Base-by-base conservation (phyloP, 164 flowering plant species). In the Buxus sempervirens region DNA sequence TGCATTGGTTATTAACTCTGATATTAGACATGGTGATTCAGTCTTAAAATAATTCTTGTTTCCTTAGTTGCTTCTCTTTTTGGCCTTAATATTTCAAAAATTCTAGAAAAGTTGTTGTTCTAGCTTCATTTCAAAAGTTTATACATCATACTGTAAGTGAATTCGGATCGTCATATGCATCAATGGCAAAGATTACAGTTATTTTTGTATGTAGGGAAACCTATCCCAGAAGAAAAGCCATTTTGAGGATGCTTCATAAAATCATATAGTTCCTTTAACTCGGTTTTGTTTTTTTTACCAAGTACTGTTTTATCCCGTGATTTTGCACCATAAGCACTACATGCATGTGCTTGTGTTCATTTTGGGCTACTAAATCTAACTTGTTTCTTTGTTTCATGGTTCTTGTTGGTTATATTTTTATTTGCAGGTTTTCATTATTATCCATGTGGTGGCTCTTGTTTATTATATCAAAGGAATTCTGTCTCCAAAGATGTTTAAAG, bases 361-460 rank as follows among this genome's bases (percentile, higher is more conserved):
- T 54, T 69, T 53, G 5, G 51, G 32, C 24, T 26, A n/a, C 21
- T 36, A 25, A 25, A 56, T 4, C 64, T 41, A 5, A 41, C 12
- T 41, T 27, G 1, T 63, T 63, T 12, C 5, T 54, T 27, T 57
- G 27, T 28, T 24, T 23, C 19, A 45, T 28, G 28, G 7, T 49
- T 65, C 48, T 64, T 54, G 54, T 25, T 48, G 53, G 54, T 70
- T 28, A 72, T 28, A 20, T 63, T 56, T 69, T 45, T 38, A 21
- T 68, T 60, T 68, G 72, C 88, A 96, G 99, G 98, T 96, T 77
- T 96, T 96, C 72, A 93, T 96, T 67, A 80, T 96, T 69, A 81
- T 96, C 66, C 93, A 96, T 79, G 98, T 96, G 77, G 99, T 96
- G 79, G 97, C 97, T 64, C 85, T 96, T 75, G 98, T 88, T 53